A percentile compares a stretch with the other conserved stretches of the same genome.
Evolutionary conservation across 2,329 filamentous ascomycete genomes (phyloP).

Genomic region (Penicillium freii): DNA sequence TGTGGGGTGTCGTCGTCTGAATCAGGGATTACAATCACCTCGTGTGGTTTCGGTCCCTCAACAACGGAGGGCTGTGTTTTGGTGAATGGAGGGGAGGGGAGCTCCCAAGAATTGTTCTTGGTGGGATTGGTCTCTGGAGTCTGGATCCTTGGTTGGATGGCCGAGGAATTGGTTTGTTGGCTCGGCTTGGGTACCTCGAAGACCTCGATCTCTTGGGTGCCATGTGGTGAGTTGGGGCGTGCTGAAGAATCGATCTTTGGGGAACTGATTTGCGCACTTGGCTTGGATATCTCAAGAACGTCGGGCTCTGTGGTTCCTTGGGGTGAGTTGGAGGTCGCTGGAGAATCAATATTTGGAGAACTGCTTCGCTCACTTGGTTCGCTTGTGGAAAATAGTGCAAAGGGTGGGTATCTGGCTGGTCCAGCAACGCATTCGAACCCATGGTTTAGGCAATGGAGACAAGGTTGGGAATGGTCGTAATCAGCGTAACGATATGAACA

Average conservation of each 20-base stretch:
- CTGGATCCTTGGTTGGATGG: not conserved
- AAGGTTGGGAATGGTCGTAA: constrained; percentile 28
- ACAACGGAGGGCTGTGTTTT: not conserved
- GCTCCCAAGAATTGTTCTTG: not conserved
- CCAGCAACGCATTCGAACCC: constrained; percentile 39
- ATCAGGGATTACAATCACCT: not conserved
- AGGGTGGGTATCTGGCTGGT: constrained; percentile 22
- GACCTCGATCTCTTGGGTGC: not conserved
- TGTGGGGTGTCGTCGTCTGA: not conserved
- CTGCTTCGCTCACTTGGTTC: not conserved
- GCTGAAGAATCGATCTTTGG: not conserved
- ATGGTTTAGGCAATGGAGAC: constrained; percentile 30
- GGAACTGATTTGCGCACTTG: not conserved
- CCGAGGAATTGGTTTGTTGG: not conserved
- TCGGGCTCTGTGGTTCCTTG: not conserved
- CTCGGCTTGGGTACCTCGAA: constrained; percentile 3
- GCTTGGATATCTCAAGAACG: too few species aligned
- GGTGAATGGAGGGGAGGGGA: not conserved
- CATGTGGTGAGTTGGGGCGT: too few species aligned
- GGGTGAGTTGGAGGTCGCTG: not conserved
- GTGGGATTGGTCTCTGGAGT: not conserved
- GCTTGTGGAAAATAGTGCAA: not conserved
- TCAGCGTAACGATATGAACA: constrained; percentile 38
- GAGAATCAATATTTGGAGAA: not conserved
- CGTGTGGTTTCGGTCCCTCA: not conserved